Base-by-base conservation (phyloP, 2,329 filamentous ascomycete genomes). In the Daldinia eschscholtzii region DNA sequence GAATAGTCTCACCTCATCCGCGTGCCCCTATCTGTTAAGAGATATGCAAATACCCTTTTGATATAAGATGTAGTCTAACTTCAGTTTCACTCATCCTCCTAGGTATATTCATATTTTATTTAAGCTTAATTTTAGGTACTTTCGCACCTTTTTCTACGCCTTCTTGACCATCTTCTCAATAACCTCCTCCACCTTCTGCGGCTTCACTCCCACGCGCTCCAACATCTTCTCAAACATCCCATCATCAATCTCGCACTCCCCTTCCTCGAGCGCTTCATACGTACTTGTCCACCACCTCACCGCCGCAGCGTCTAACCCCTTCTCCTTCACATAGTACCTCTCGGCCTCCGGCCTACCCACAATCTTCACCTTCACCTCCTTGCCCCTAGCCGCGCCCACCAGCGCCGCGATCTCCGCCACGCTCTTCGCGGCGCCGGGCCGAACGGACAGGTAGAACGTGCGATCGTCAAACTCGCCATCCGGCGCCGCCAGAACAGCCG, bases 191-290 rank as follows among this genome's bases (percentile, higher is more conserved):
- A 79, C 37, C 1, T 64, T 52, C 46, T 71, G 73, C 1, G 75
- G 65, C 70, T 67, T 73, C 59, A 71, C 63, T 15, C 76, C 76
- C 44, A 75, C 72, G 6, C 70, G 73, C 0, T 61, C 68, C n/a
- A 86, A 67, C n/a, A 84, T 65, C 4, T 74, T 74, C 0, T 79
- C 77, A 28, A 86, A 75, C 2, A 69, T 74, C 1, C 71, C 64
- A 48, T 85, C 76, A 33, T 79, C 73, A 23, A 78, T 60, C 18
- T 71, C 37, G 30, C 73, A 74, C 73, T 79, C 77, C 0, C 76
- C 74, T 2, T 64, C 70, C 58, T 73, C 69, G 4, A 78, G 65
- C 41, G 76, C 77, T 28, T 71, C 74, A 20, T 78, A 79, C 20
- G 76, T 75, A 28, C 73, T 67, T 3, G 42, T 67, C 77, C 77